These are phyloP conservation scores for Penstemon davidsonii DNA, from an alignment of 257 asterid genomes.

Conservation along the genomic window DNA sequence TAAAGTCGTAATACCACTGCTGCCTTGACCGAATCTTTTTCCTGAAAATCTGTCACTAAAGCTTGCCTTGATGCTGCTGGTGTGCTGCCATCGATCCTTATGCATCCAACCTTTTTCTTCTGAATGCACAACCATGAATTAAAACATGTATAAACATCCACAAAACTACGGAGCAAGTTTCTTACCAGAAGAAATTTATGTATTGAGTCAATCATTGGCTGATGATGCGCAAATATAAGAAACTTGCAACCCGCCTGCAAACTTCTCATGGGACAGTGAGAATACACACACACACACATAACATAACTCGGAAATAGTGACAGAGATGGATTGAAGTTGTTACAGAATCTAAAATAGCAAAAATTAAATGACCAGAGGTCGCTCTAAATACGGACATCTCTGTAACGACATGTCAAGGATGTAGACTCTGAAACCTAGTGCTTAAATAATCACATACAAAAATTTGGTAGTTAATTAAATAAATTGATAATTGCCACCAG, in stretches of 20 bases:
- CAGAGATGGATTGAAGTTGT: conserved; percentile 22
- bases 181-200: conserved; percentile 86
- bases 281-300: not conserved
- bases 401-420: not conserved
- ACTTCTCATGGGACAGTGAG: conserved; percentile 21
- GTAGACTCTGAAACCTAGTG: conserved; percentile 8
- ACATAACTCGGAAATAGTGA: conserved; percentile 4
- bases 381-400: conserved; percentile 9
- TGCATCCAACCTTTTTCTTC: conserved; percentile 92
- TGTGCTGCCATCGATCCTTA: conserved; percentile 86
- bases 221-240: conserved; percentile 92
- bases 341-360: conserved; percentile 9
- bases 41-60: conserved; percentile 88
- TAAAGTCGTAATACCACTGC: conserved; percentile 69
- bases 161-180: conserved; percentile 12
- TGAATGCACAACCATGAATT: conserved; percentile 33
- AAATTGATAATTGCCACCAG: no score
- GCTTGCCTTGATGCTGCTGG: conserved; percentile 86
- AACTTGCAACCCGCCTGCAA: conserved; percentile 95
- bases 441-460: not conserved
- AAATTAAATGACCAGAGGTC: conserved; percentile 7
- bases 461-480: not conserved
- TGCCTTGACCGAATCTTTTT: conserved; percentile 75
- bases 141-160: conserved; percentile 13
- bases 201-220: conserved; percentile 74